Base-by-base conservation (phyloP, 1,139 yeast genomes). In the Candida gigantensis region DNA sequence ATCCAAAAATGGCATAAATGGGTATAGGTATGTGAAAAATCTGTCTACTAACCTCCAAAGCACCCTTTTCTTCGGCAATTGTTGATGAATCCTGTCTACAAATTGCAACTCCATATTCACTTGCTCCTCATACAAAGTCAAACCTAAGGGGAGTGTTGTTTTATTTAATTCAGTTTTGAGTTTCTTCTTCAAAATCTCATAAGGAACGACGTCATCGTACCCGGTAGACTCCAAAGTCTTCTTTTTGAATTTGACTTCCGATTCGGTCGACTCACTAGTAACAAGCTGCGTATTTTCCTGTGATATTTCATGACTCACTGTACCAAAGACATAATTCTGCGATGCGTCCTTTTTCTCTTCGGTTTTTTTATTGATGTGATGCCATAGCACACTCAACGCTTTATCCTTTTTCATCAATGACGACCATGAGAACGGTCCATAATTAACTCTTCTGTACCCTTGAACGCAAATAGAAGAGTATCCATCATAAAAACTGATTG, bases 361-460 rank as follows among this genome's bases (percentile, higher is more conserved):
- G 35, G 56, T 62, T 34, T 56, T 59, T 17, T 55, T 56, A 14
- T 54, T 29, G 10, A 66, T 50, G 41, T 57, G 54, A 21, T 60
- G 57, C 68, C 69, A 65, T 11, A 66, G 49, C 13, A 58, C 32
- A 12, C 58, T 53, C 24, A 74, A 53, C 15, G 66, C 78, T 1
- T 62, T 63, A 49, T 79, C 85, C 39, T 68, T 68, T 40, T 68
- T 67, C 57, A 77, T 58, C 15, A 73, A 35, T 0, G 78, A 62
- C 2, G 71, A 51, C 76, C 78, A 72, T 0, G 77, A 53, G 37
- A 74, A 63, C 0, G 79, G 79, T 0, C 80, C 80, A 50, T 66
- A 68, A 38, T 69, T 70, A 21, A 68, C 55, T 35, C 72, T 52
- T 29, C 72, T 52, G 26, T 44, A 44, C 33, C 60, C 67, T 27